phyloP scores from a whole-genome alignment of 495 filamentous ascomycete genomes.

The Penicillium cataractarum region DNA sequence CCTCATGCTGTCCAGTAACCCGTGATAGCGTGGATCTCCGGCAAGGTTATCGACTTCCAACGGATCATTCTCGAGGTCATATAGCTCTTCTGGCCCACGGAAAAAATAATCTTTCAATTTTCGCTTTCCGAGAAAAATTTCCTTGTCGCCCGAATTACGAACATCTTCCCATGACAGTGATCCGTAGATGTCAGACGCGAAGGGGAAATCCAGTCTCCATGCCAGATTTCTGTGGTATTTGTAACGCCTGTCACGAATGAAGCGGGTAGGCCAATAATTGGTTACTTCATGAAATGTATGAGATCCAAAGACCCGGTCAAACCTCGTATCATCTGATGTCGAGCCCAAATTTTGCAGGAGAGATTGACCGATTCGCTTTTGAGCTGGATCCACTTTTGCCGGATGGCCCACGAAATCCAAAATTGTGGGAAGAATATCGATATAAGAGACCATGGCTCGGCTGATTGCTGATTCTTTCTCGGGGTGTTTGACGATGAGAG shows the following conservation, averaged over 20 bases:
- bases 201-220: constrained; percentile 50
- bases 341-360: constrained; percentile 41
- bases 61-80: constrained; percentile 46
- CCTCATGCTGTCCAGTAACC: constrained; percentile 30
- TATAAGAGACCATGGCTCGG: constrained; percentile 50
- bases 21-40: constrained; percentile 21
- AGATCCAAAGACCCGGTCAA: constrained; percentile 44
- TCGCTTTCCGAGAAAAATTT: constrained; percentile 40
- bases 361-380: constrained; percentile 33
- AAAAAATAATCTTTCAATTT: constrained; percentile 41
- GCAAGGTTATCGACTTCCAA: constrained; percentile 43
- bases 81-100: constrained; percentile 46
- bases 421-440: constrained; percentile 49
- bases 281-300: constrained; percentile 56
- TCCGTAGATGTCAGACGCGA: constrained; percentile 48
- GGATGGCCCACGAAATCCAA: constrained; percentile 42
- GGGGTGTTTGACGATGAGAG: constrained; percentile 44
- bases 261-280: constrained; percentile 52
- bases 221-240: constrained; percentile 55
- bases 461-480: constrained; percentile 30
- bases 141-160: constrained; percentile 32
- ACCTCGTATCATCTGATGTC: constrained; percentile 16
- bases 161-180: constrained; percentile 48
- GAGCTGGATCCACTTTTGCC: constrained; percentile 5
- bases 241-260: constrained; percentile 41